phyloP scores from a whole-genome alignment of 345 rosid species.

The Salix exigua region DNA sequence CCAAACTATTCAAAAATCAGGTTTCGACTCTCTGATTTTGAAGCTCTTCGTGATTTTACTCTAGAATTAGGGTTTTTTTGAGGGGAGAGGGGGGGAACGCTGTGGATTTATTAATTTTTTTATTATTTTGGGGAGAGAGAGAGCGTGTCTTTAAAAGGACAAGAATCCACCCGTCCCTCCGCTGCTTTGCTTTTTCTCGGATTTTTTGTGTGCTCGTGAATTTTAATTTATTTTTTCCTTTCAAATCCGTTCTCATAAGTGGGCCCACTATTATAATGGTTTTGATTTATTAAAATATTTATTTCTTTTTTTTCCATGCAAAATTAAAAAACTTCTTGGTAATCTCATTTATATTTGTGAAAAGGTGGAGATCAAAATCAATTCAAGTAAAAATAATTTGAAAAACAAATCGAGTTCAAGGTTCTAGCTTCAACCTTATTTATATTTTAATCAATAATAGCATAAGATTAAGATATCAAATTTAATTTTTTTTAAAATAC shows the following conservation, averaged over 20 bases:
- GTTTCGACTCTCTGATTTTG: not conserved
- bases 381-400: too few species aligned
- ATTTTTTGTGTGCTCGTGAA: not conserved
- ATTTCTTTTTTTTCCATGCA: not conserved
- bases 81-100: not conserved
- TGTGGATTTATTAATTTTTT: not conserved
- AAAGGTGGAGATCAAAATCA: not conserved
- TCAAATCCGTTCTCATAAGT: not conserved
- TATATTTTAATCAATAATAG: too few species aligned
- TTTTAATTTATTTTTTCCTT: not conserved
- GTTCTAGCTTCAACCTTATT: too few species aligned
- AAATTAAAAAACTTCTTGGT: not conserved
- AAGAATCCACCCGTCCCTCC: not conserved
- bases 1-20: not conserved
- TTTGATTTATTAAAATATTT: not conserved
- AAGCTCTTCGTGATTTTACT: not conserved
- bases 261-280: not conserved
- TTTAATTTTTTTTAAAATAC: too few species aligned
- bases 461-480: too few species aligned
- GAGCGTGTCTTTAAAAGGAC: not conserved
- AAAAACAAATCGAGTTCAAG: too few species aligned
- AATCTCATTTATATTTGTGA: not conserved
- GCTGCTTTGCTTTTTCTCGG: not conserved
- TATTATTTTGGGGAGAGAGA: not conserved
- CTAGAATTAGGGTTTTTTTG: constrained; percentile 25